Evolutionary conservation across 345 rosid species (phyloP), one percentile per base, ranked within the genome.

Genomic region (Aquilaria malaccensis): DNA sequence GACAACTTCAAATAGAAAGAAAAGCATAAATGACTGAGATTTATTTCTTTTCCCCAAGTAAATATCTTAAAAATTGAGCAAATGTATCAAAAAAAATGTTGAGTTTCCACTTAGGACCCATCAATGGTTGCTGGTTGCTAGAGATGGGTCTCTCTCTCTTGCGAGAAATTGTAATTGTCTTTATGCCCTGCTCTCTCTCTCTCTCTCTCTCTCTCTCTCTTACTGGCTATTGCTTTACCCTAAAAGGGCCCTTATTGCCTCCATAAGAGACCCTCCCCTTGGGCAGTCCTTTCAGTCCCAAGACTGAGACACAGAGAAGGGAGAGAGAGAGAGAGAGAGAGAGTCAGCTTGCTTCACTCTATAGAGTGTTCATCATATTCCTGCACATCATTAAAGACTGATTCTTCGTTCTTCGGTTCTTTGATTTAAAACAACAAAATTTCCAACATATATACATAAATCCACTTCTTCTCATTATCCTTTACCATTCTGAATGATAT

Each of bases 171-270:
- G 43, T 37, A 4, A 37, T 37, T 56, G 31, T 56, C 69, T 13
- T 30, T 37, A 30, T 50, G 52, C 63, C 58, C 61, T 58, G 37
- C 13, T 6, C 29, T 3, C 50, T 32, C 64, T 65, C 64, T 10
- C 56, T 62, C 52, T 12, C 51, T 50, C 57, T 45, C 49, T 50
- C 10, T 46, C 62, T 30, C 51, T 15, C 33, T 4, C 49, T 52
- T 72, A 62, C 65, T 60, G 45, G 58, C 55, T 33, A 10, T 55
- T 51, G 64, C 58, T 79, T 64, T 52, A 79, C 86, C 79, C 74
- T 69, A 72, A 77, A 73, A 59, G 73, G 72, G 66, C 72, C 30
- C 66, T 68, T 77, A 47, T 73, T 77, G 69, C 56, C 87, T 78
- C 75, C 81, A 58, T 78, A 82, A 76, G 45, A 57, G 43, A 56